phyloP scores from a whole-genome alignment of 2,329 filamentous ascomycete genomes.

The Neocatenulostroma microsporum region DNA sequence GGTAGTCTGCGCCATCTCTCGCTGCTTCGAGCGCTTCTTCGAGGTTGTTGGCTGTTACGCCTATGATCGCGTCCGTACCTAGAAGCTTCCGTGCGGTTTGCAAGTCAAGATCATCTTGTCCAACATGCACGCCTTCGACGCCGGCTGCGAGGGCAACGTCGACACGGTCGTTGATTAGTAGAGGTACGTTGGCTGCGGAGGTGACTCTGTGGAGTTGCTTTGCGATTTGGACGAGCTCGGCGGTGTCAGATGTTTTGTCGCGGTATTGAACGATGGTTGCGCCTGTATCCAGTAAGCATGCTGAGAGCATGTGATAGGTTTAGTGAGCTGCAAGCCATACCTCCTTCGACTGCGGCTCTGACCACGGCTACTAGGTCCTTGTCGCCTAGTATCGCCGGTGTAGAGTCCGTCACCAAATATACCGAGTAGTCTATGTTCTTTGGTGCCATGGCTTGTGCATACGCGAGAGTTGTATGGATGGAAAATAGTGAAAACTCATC shows the following conservation, averaged over 20 bases:
- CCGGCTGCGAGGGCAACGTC: conserved; percentile 79
- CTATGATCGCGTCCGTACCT: conserved; percentile 71
- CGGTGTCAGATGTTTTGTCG: conserved; percentile 76
- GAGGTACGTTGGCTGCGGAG: conserved; percentile 58
- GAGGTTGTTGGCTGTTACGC: conserved; percentile 70
- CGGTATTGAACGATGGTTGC: conserved; percentile 83
- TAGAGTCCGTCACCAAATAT: conserved; percentile 90
- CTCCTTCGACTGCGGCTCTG: conserved; percentile 65
- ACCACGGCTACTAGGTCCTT: conserved; percentile 66
- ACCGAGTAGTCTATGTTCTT: conserved; percentile 62
- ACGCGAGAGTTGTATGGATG: neutral
- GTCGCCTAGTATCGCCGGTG: conserved; percentile 68
- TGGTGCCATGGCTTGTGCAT: conserved; percentile 17
- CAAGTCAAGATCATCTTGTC: conserved; percentile 82
- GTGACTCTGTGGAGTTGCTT: conserved; percentile 65
- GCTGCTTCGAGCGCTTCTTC: conserved; percentile 68
- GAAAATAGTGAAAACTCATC: neutral
- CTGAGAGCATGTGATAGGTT: neutral
- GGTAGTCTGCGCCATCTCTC: conserved; percentile 72
- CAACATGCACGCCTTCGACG: conserved; percentile 88
- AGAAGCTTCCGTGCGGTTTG: conserved; percentile 62
- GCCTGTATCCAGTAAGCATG: conserved; percentile 31
- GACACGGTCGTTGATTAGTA: conserved; percentile 88
- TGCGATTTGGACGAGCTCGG: conserved; percentile 61
- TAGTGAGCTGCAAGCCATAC: too few relatives aligned